Evolutionary conservation across 139 green algal genomes (phyloP), one percentile per base, ranked within the genome.

Genomic region (Picochlorum sp.): DNA sequence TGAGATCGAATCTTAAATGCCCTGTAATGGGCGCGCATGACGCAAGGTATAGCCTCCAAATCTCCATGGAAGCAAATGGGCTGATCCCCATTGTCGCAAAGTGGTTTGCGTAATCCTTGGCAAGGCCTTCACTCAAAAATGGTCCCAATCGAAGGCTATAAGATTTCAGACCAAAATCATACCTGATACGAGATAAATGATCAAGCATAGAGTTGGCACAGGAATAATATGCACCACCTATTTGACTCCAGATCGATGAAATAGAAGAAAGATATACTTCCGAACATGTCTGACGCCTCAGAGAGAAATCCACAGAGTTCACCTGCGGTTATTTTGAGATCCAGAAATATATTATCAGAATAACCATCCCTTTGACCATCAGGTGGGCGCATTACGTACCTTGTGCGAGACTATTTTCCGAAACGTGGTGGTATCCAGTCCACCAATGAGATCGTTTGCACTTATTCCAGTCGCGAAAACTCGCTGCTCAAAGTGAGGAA

Each of bases 221-320:
- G 2, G 76, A 31, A 56, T 82, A 82, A 38, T 82, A 68, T 4
- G 55, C 59, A 6, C 63, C 67, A 1, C 72, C 76, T 2, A 65
- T 38, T 41, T 80, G 73, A 24, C 57, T 66, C 76, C 76, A 82
- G 1, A 80, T 50, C 2, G 72, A 51, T 1, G 72, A 68, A 20
- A 67, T 76, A 18, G 75, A 82, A 3, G 67, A 77, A 45, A 82
- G 70, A 13, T 77, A 45, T 5, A 41, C 34, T 41, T 41, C 34
- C 34, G 34, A 41, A 41, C 1, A 41, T 41, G 34, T 41, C 34
- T 41, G 34, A 9, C 6, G 7, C 34, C 34, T 41, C 34, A 41
- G 34, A 41, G 34, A 41, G 34, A 41, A 41, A 41, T 41, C 34
- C 34, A 41, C 34, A 11, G 34, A 41, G 8, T 41, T 41, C 8